phyloP scores from a whole-genome alignment of 768 basidiomycete genomes.

The Cantharellus anzutake region DNA sequence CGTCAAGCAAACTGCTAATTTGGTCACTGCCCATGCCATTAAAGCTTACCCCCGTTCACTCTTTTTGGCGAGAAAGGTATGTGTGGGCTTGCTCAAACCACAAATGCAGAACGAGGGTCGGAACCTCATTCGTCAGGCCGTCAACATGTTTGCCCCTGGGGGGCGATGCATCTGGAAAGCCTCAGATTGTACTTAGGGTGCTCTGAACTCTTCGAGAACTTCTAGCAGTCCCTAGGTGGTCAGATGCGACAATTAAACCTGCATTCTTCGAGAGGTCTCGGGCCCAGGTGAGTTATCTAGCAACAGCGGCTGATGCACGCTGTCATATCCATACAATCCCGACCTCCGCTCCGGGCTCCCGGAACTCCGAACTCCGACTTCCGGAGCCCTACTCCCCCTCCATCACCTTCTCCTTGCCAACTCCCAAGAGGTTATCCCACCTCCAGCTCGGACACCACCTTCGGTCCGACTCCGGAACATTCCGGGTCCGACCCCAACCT shows the following conservation, averaged over 20 bases:
- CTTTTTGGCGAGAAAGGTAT: slow-evolving; percentile 81
- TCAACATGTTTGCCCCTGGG: slow-evolving; percentile 64
- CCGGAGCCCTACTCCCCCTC: too few species aligned
- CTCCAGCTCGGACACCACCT: too few species aligned
- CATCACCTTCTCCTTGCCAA: too few species aligned
- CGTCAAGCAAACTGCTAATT: slow-evolving; percentile 82
- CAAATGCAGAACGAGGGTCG: slow-evolving; percentile 57
- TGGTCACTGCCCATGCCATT: slow-evolving; percentile 83
- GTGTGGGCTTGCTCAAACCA: slow-evolving; percentile 72
- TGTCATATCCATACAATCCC: too few species aligned
- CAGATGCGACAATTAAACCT: slow-evolving; percentile 78
- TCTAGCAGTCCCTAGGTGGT: slow-evolving; percentile 78
- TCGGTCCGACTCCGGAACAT: too few species aligned
- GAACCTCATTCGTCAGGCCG: slow-evolving; percentile 59
- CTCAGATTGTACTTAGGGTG: slow-evolving; percentile 20
- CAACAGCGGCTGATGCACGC: neutral
- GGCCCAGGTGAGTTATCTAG: slow-evolving; percentile 37
- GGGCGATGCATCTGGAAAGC: slow-evolving; percentile 25
- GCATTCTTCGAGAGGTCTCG: slow-evolving; percentile 75
- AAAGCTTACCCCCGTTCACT: slow-evolving; percentile 71
- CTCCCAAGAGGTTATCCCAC: too few species aligned
- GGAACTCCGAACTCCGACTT: too few species aligned
- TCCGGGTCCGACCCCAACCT: too few species aligned
- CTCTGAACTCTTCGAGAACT: slow-evolving; percentile 34
- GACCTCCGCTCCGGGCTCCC: too few species aligned